Base-by-base conservation (phyloP, 225 moss, liverwort and hornwort genomes). In the Polytrichum commune region DNA sequence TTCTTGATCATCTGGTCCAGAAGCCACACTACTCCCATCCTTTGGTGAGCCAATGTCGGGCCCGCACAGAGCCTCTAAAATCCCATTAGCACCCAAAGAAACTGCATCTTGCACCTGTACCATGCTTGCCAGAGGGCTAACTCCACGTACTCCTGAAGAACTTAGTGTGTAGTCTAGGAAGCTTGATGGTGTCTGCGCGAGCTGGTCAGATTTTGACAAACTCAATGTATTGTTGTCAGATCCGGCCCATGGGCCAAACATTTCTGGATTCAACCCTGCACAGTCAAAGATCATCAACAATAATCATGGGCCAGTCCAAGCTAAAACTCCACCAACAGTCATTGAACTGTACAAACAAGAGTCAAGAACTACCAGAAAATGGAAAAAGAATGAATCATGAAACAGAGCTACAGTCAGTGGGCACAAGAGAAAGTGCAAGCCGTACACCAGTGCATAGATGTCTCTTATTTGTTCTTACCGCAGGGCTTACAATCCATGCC, bases 11-110 rank as follows among this genome's bases (percentile, higher is more conserved):
- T 73, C 87, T 7, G 72, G 74, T 6, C 58, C 73, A 28, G 87
- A 84, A 5, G 79, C 75, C 54, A 82, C 77, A 61, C 87, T 82
- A 68, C 84, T 87, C 7, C 79, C 79, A 1, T 73, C 79, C 9
- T 77, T 77, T 0, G 75, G 73, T 6, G 79, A 79, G 26, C 33
- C 62, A 2, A 74, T 62, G 24, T 80, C 80, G 32, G 60, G 27
- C 74, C 35, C 66, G 20, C 58, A 57, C 9, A 55, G 54, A 35
- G 54, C 19, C 73, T 82, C 76, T 6, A 56, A 19, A 56, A 32
- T 8, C 67, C 78, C 67, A 74, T 4, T 62, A 3, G 4, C 35
- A 62, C 62, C 27, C 54, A 46, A 10, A 19, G 67, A 26, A 54
- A 19, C 53, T 71, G 29, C 29, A 46, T 79, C 79, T 67, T 26